Percentiles rank a stretch among this genome's conserved stretches.
phyloP scores from a whole-genome alignment of 2,329 filamentous ascomycete genomes.

The Nemania sp. region DNA sequence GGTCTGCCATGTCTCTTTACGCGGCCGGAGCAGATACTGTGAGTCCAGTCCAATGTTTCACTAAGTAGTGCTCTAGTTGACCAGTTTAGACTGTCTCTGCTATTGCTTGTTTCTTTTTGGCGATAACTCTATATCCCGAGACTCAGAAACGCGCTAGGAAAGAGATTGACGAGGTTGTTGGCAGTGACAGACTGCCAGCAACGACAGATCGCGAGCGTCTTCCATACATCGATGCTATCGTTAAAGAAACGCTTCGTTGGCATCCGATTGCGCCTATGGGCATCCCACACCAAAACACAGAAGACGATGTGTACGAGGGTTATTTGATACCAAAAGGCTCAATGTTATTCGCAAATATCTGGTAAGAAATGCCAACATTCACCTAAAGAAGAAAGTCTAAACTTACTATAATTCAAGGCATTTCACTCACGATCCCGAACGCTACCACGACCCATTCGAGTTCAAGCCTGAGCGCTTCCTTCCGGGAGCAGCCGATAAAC shows the following conservation, averaged over 20 bases:
- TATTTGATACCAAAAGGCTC: conserved; percentile 24
- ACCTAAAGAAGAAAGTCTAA: too few species aligned
- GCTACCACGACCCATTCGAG: background rate
- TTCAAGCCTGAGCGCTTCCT: background rate
- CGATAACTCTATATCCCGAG: conserved; percentile 51
- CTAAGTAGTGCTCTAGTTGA: background rate
- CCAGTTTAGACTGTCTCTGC: conserved; percentile 5
- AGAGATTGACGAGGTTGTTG: conserved; percentile 35
- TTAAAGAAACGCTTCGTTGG: conserved; percentile 34
- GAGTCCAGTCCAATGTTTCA: background rate
- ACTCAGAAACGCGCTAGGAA: conserved; percentile 44
- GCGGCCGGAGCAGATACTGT: conserved; percentile 32
- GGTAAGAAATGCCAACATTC: too few species aligned
- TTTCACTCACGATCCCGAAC: background rate
- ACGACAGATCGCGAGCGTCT: conserved; percentile 30
- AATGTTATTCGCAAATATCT: conserved; percentile 4
- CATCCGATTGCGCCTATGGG: conserved; percentile 35
- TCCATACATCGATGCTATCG: conserved; percentile 33
- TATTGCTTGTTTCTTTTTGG: conserved; percentile 41
- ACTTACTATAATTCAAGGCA: background rate
- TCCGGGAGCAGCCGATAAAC: background rate
- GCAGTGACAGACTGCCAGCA: conserved; percentile 33
- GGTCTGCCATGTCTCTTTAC: conserved; percentile 29
- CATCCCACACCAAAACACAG: conserved; percentile 11
- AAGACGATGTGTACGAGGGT: conserved; percentile 13